phyloP scores from a whole-genome alignment of 495 filamentous ascomycete species.

The Neurospora terricola region DNA sequence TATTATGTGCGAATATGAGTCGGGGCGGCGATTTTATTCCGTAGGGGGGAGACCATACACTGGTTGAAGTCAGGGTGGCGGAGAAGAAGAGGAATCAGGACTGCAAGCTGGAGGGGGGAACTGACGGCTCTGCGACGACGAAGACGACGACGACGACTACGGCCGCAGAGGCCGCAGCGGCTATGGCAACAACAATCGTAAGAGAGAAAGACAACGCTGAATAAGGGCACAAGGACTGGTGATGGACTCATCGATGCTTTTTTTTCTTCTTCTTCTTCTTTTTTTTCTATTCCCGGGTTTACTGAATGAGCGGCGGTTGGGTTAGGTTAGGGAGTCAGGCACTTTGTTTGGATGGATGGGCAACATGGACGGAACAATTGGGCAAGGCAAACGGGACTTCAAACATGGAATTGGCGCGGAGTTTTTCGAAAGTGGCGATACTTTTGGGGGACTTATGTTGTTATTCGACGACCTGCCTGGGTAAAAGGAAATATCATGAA shows the following conservation, averaged over 20 bases:
- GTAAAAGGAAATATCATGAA: neutral
- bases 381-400: neutral
- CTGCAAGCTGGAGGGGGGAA: neutral
- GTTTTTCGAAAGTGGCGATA: neutral
- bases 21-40: neutral
- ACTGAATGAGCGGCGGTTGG: neutral
- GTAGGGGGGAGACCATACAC: neutral
- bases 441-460: neutral
- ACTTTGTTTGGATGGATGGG: neutral
- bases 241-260: neutral
- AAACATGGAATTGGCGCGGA: neutral
- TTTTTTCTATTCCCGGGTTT: neutral
- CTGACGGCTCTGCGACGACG: neutral
- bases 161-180: neutral
- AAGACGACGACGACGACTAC: neutral
- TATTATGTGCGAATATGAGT: no score
- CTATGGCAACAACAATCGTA: neutral
- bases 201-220: no score
- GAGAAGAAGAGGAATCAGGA: neutral
- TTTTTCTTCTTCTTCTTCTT: neutral
- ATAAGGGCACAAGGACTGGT: neutral
- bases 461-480: neutral
- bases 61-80: neutral
- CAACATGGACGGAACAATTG: neutral
- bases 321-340: neutral